These are phyloP conservation scores for Cystofilobasidium macerans DNA, from an alignment of 768 basidiomycete genomes.

Conservation along the genomic window DNA sequence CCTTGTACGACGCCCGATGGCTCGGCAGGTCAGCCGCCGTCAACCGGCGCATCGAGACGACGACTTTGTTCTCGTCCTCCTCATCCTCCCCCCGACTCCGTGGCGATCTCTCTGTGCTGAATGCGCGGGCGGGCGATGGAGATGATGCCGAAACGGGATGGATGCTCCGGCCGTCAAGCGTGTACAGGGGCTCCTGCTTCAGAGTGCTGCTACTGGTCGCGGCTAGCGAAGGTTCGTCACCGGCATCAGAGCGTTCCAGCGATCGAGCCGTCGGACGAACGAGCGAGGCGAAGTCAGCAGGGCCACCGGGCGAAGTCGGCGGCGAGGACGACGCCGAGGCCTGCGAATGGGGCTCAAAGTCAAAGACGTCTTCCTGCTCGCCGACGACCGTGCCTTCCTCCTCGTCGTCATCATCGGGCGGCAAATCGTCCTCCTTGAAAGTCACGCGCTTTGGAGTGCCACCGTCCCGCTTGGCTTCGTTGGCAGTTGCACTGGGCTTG, in stretches of 20 bases:
- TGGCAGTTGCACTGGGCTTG: no score
- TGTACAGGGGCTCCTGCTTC: not conserved
- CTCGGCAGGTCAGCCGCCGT: conserved; percentile 3
- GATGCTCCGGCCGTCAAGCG: not conserved
- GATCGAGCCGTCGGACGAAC: not conserved
- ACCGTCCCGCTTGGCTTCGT: not conserved
- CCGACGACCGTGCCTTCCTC: conserved; percentile 5
- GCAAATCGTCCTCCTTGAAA: not conserved
- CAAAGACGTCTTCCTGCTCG: conserved; percentile 3
- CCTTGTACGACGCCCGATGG: not conserved
- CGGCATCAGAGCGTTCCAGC: not conserved
- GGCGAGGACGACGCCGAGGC: not conserved
- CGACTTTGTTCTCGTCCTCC: not conserved
- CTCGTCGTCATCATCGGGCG: not conserved
- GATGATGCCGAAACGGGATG: not conserved
- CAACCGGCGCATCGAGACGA: not conserved
- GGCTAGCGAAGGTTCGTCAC: not conserved
- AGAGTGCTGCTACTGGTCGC: not conserved
- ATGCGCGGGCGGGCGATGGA: not conserved
- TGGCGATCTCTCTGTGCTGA: not conserved
- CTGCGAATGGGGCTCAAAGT: not conserved
- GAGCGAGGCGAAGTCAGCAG: not conserved
- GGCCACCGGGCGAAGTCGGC: not conserved
- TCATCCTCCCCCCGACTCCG: not conserved
- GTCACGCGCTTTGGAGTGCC: not conserved